A percentile compares a stretch with the other conserved stretches of the same genome.
Evolutionary conservation across 768 basidiomycete species (phyloP).

Genomic region (Trametes gibbosa): DNA sequence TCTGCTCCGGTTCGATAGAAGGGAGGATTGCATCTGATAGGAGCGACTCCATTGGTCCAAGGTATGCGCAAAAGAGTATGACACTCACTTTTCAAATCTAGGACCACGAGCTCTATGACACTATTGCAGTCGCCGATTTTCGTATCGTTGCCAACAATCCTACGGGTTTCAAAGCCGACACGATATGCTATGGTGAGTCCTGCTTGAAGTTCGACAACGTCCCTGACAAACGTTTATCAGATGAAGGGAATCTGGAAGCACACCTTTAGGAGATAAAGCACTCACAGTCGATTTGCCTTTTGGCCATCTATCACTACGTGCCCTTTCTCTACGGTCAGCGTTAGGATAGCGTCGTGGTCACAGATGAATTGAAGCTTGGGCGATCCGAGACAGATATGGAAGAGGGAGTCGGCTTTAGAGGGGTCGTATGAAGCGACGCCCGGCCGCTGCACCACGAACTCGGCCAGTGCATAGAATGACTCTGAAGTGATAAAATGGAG

Average conservation of each 20-base stretch:
- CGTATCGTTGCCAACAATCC: slow-evolving; percentile 21
- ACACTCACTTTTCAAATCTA: slow-evolving; percentile 18
- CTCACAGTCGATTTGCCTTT: not conserved
- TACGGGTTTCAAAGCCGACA: slow-evolving; percentile 21
- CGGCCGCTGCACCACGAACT: slow-evolving; percentile 14
- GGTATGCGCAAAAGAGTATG: not conserved
- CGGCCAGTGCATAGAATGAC: slow-evolving; percentile 20
- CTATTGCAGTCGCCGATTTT: slow-evolving; percentile 24
- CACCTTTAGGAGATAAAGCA: too few species aligned
- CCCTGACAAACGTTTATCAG: not conserved
- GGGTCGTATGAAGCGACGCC: slow-evolving; percentile 5
- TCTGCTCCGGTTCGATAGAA: not conserved
- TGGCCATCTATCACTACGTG: slow-evolving; percentile 25
- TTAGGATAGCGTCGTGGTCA: slow-evolving; percentile 32
- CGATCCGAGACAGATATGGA: slow-evolving; percentile 22
- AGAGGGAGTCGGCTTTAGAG: not conserved
- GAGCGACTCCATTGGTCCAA: too few species aligned
- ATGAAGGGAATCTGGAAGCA: not conserved
- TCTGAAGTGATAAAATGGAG: not conserved
- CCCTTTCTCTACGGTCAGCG: slow-evolving; percentile 27
- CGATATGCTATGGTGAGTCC: slow-evolving; percentile 21
- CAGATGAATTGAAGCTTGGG: slow-evolving; percentile 33
- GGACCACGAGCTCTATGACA: slow-evolving; percentile 20
- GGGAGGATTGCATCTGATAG: not conserved
- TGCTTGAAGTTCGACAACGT: not conserved